A percentile compares a stretch with the other conserved stretches of the same genome.
These are phyloP conservation scores for Carnegiea gigantea DNA, from an alignment of 179 eudicot genomes.

Conservation along the genomic window DNA sequence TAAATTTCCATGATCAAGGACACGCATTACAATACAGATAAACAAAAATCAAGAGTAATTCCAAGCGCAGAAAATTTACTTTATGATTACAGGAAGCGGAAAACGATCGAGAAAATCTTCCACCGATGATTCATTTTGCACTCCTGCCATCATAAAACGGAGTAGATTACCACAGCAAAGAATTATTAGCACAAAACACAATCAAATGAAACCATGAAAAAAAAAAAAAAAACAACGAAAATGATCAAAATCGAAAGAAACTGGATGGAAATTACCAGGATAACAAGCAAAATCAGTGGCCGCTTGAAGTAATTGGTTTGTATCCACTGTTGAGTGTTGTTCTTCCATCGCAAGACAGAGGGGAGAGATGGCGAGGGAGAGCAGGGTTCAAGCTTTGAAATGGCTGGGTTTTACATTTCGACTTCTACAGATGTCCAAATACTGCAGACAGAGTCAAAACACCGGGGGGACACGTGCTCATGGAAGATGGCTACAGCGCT, in stretches of 20 bases:
- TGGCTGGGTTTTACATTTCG: not conserved
- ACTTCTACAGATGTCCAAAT: not conserved
- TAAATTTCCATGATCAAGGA: not conserved
- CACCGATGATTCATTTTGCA: constrained; percentile 46
- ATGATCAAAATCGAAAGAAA: not conserved
- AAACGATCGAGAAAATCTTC: constrained; percentile 55
- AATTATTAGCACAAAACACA: not conserved
- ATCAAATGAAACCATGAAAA: not conserved
- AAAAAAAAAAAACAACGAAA: not conserved
- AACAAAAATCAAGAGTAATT: not conserved
- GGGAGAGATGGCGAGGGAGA: not conserved
- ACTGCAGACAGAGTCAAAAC: not conserved
- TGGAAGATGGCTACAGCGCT: not conserved
- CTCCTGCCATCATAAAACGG: constrained; percentile 32
- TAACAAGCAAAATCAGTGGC: constrained; percentile 58
- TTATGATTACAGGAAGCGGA: constrained; percentile 68
- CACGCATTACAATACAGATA: not conserved
- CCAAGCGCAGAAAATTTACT: constrained; percentile 23
- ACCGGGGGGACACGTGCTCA: not conserved
- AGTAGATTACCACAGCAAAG: not conserved
- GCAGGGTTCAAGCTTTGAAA: not conserved
- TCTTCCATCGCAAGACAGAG: constrained; percentile 36
- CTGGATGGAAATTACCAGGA: constrained; percentile 36
- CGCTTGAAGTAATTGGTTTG: constrained; percentile 42
- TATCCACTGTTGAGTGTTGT: constrained; percentile 30